Evolutionary conservation across 169 alveolate genomes (phyloP), one percentile per base, ranked within the genome.

Genomic region (Plasmodium adleri): DNA sequence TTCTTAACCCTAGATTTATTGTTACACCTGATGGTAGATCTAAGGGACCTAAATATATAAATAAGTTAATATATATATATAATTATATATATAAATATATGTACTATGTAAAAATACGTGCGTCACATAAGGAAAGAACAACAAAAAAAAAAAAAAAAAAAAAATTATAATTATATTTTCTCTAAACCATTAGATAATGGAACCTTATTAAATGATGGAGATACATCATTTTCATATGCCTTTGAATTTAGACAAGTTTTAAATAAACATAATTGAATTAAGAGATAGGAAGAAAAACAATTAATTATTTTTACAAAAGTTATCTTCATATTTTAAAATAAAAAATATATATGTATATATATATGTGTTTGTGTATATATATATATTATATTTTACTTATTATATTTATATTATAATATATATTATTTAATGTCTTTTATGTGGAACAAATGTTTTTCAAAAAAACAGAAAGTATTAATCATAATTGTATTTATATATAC

Each of bases 1-100:
- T 83, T 26, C 91, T 72, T 49, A 83, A 47, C 49, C 90, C 90
- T 39, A 80, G 58, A 60, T 80, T 80, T 22, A 80, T 49, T 49
- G 67, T 80, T 66, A 9, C 24, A 1, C 70, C 71, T 20, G 24
- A 26, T 22, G 90, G 90, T 62, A 80, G 70, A 62, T 67, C 85
- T 43, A 80, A 54, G 47, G 90, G 90, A 10, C 90, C 90, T 80
- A 54, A 10, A 58, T 39, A 80, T 22, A 32, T 24, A 10, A 24
- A 64, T 63, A 64, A 62, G 8, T 32, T 32, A 32, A 32, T 32
- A 32, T 32, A 32, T 32, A 32, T 32, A 32, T 32, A 60, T 60
- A 26, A 58, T 26, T 63, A 15, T 24, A 63, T 63, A 9, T 26
- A 8, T 22, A 17, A 13, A 7, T 43, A 22, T 63, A 43, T 15